Evolutionary conservation across 2,329 filamentous ascomycete species (phyloP), one percentile per base, ranked within the genome.

Genomic region (Colletotrichum orchidophilum): DNA sequence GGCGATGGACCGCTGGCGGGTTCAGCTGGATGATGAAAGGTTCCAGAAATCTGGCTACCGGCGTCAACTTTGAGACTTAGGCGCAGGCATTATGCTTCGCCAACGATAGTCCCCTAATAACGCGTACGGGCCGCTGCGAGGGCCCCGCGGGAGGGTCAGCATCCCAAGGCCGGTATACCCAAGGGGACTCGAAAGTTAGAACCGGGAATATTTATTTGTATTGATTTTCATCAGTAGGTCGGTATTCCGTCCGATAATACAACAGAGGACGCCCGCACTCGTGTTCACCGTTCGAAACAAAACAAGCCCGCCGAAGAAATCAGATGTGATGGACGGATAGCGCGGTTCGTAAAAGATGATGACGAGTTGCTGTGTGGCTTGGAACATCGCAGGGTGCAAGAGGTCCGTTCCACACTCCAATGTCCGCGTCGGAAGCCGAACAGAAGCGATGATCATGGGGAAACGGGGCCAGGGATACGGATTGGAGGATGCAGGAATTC

Each of bases 331-430:
- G 57, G 33, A 24, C 55, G 49, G 52, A 68, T 50, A 24, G 21
- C 24, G 59, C 49, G 62, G 54, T 39, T 24, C 15, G 33, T 49
- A 39, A 26, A 54, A n/a, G 55, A 55, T 33, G 49, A 55, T 60
- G 54, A 60, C 54, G 54, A 59, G 62, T 66, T 70, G 35, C 33
- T 52, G 66, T 52, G 63, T 66, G 63, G 67, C 67, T 66, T 70
- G 63, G 67, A 70, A 31, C 24, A 59, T 46, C 15, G 46, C 62
- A 59, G 61, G 61, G 60, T 50, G 57, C 15, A 61, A 60, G 39
- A 26, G 64, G 33, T 15, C 57, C 62, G 52, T 65, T 33, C 62
- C 53, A 46, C 54, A 31, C 62, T 57, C 46, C 33, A 65, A 35
- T 58, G 66, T 42, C 53, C 24, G 39, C 26, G 62, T 31, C 39